phyloP scores from a whole-genome alignment of 208 protist genomes.

The Leptomonas pyrrhocoris region DNA sequence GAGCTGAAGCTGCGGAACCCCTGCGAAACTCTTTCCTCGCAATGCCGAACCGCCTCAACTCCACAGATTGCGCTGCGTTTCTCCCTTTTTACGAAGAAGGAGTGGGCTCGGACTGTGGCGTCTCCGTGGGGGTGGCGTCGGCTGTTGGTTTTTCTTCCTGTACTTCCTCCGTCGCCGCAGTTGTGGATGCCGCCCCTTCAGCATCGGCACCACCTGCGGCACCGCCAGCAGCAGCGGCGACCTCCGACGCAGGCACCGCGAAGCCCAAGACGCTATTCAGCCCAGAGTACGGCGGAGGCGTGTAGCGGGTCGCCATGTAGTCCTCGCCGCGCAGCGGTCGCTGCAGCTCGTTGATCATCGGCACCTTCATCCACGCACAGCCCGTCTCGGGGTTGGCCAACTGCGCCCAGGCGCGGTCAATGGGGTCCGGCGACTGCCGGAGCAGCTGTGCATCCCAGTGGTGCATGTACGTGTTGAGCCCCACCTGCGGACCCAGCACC shows the following conservation, averaged over 20 bases:
- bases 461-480: slow-evolving; percentile 76
- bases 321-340: slow-evolving; percentile 73
- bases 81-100: background rate
- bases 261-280: slow-evolving; percentile 69
- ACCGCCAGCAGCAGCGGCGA: background rate
- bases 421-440: slow-evolving; percentile 86
- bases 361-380: slow-evolving; percentile 82
- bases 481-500: slow-evolving; percentile 81
- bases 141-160: background rate
- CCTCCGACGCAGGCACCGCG: slow-evolving; percentile 9
- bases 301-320: slow-evolving; percentile 90
- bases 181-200: background rate
- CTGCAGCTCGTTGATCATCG: slow-evolving; percentile 88
- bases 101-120: background rate
- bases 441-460: slow-evolving; percentile 82
- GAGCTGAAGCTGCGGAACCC: no score
- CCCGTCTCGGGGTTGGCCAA: slow-evolving; percentile 82
- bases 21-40: no score
- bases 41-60: background rate
- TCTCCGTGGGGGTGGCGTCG: background rate
- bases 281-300: slow-evolving; percentile 79
- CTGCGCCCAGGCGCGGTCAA: slow-evolving; percentile 87
- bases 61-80: background rate
- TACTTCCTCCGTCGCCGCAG: background rate
- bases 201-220: background rate